Evolutionary conservation across 768 basidiomycete genomes (phyloP), one percentile per base, ranked within the genome.

Genomic region (Kwoniella botswanensis): DNA sequence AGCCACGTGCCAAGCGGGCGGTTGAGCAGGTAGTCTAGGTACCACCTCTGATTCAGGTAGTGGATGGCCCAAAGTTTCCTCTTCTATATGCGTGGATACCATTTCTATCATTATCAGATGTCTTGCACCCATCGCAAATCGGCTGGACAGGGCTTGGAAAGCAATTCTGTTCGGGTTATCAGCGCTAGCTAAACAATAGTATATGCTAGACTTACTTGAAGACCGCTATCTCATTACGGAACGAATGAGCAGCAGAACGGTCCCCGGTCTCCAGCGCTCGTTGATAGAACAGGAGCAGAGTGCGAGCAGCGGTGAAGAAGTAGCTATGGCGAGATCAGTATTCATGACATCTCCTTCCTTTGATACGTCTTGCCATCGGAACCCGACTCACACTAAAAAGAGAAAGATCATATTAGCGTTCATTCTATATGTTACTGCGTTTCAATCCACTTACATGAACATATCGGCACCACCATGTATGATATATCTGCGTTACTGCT

Each of bases 261-360:
- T 77, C 76, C 10, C 56, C 56, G 4, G 63, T 69, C 26, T 69
- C 71, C 15, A 75, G 61, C 4, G 76, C 74, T 3, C 68, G 61
- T 54, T 77, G 74, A 50, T 65, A 75, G 65, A 77, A 77, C 15
- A 73, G 53, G 22, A 75, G 21, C 18, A 77, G 44, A 21, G 74
- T 71, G 26, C 76, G 56, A 42, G 70, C 69, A 41, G 76, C 76
- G 17, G 71, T 75, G 66, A 71, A 77, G 44, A 75, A 56, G 53
- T 63, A 69, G 70, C 73, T 74, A 54, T 21, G 15, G 21, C 22
- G 10, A 29, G 61, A n/a, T 24, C 24, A 41, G 35, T 35, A 35
- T 35, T 35, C 35, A 35, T 35, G 35, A 35, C 35, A 35, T 35
- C 35, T 35, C 35, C 35, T 35, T 35, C 3, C 7, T 35, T 35